phyloP scores from a whole-genome alignment of 1,284 basidiomycete species.

The Sporisorium iseilematis-ciliati region DNA sequence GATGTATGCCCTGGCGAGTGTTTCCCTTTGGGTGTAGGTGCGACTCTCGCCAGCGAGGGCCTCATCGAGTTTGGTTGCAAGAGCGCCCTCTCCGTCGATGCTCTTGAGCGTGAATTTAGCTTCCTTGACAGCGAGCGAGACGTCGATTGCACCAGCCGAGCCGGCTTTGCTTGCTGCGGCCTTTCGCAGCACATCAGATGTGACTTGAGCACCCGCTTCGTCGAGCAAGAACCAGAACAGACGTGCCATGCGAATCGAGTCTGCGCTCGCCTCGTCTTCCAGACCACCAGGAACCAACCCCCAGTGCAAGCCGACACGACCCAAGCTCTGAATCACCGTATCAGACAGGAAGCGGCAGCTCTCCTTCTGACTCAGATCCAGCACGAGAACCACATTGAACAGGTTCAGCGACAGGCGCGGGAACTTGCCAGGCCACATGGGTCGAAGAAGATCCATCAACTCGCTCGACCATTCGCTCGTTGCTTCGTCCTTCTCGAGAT shows the following conservation, averaged over 20 bases:
- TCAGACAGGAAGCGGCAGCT: conserved; percentile 56
- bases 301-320: conserved; percentile 59
- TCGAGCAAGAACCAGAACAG: conserved; percentile 58
- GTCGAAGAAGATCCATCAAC: conserved; percentile 51
- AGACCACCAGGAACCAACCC: conserved; percentile 60
- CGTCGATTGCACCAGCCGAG: conserved; percentile 23
- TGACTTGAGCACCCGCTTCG: conserved; percentile 23
- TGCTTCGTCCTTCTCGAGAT: conserved; percentile 82
- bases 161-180: conserved; percentile 21
- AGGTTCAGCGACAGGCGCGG: conserved; percentile 60
- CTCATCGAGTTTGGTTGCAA: conserved; percentile 16
- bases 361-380: conserved; percentile 56
- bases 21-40: conserved; percentile 19
- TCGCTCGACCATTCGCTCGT: conserved; percentile 41
- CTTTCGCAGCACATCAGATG: conserved; percentile 44
- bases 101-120: conserved; percentile 36
- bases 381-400: conserved; percentile 63
- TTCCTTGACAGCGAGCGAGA: conserved; percentile 36
- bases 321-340: conserved; percentile 45
- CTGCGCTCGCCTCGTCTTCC: conserved; percentile 29
- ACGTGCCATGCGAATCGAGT: conserved; percentile 45
- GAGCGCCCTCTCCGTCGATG: conserved; percentile 17
- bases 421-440: conserved; percentile 60
- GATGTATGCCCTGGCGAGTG: conserved; percentile 37
- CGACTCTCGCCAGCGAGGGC: conserved; percentile 16